Base-by-base conservation (phyloP, 345 rosid species). In the Ailanthus altissimus region DNA sequence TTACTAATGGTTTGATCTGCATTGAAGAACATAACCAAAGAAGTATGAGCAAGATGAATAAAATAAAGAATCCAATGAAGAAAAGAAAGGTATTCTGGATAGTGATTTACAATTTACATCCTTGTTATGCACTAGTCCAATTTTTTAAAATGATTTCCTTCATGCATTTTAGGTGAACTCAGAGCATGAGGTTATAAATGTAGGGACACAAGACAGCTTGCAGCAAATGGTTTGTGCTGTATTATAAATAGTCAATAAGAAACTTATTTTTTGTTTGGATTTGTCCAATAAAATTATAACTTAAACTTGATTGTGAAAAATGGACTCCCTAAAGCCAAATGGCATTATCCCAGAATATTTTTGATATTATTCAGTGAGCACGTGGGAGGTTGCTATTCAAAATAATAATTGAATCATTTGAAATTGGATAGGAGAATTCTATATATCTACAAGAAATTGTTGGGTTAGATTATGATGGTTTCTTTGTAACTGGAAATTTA, bases 31-130 rank as follows among this genome's bases (percentile, higher is more conserved):
- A 88, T 66, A 82, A 59, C 67, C 87, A 84, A 74, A 80, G 84
- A 65, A 73, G 79, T 67, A 69, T 77, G 67, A 75, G 68, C 77
- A 88, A 88, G 81, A 49, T 85, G 65, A 85, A n/a, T 79, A 88
- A 86, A 83, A 88, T 84, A 78, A 88, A 83, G 82, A 86, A 88
- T 77, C 85, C 83, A 25, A 80, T 82, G 15, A 88, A 85, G 86
- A 88, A 85, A 78, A 88, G 87, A 80, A 88, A 83, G 91, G 91
- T 88, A 45, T 73, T 54, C 57, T 69, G 40, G 64, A 72, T 61
- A 36, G 43, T 58, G 25, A 20, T 67, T 20, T 9, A n/a, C n/a
- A n/a, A n/a, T n/a, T n/a, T n/a, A n/a, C n/a, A n/a, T n/a, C n/a
- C n/a, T n/a, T n/a, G n/a, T n/a, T n/a, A n/a, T n/a, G n/a, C n/a